Evolutionary conservation across 108 stramenopile genomes (phyloP), one percentile per base, ranked within the genome.

Genomic region (Asterionellopsis glacialis): DNA sequence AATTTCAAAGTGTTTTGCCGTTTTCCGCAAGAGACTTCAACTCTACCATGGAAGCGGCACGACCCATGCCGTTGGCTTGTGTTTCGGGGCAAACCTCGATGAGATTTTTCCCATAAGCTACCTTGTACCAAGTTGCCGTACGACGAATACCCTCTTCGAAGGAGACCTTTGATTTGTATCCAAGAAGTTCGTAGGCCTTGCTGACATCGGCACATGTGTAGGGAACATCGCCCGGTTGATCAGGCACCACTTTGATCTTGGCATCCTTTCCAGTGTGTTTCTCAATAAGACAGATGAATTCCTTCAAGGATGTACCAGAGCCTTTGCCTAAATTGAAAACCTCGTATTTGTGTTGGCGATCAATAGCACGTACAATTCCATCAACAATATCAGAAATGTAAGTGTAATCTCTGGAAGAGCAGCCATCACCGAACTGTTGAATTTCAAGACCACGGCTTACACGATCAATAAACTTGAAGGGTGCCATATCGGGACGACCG

Each of bases 171-270:
- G 97, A 89, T 63, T 78, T 74, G 77, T 98, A 98, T 11, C 96
- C 98, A 33, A 99, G 74, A 26, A 96, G 68, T 15, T 67, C 54
- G 24, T 61, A 64, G 6, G 97, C 97, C 84, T 98, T 97, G 57
- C 68, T 73, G 43, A 95, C 91, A 71, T 97, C 90, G 1, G 97
- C 97, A 75, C 97, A 98, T 16, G 97, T 99, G 80, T 94, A 90
- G 0, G 96, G 96, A 11, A 98, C 98, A 75, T 99, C 98, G n/a
- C 98, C 98, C 14, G 98, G 97, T 70, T 98, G 97, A 56, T 98
- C 96, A 21, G 97, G 97, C 66, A 96, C 59, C 11, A 90, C 45
- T 7, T 33, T 33, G 33, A 33, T 7, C 33, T 33, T 74, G 1
- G 98, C 97, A 59, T 88, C 73, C 59, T 83, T 88, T 5, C 95